Conservation (phyloP, 192 early-diverging fungal species). For the Coemansia sp. region DNA sequence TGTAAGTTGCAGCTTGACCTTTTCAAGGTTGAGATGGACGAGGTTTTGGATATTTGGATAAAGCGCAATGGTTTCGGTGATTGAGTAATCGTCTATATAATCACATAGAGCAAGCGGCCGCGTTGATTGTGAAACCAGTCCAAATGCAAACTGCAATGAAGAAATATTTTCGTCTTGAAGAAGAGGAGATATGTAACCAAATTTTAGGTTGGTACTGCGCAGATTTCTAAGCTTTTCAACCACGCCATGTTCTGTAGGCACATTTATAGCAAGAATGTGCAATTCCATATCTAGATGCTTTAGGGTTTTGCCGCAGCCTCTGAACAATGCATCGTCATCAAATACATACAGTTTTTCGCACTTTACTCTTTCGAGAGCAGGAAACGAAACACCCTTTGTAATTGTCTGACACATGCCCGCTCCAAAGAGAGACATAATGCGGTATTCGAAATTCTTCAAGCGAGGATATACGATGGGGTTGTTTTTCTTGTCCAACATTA, state of each 20-base stretch:
- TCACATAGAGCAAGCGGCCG: not conserved
- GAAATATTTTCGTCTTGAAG: not conserved
- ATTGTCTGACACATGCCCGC: not conserved
- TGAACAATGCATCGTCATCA: not conserved
- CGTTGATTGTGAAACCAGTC: not conserved
- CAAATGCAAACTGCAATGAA: not conserved
- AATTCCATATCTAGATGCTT: not conserved
- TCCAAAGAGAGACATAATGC: not conserved
- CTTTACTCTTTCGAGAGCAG: not conserved
- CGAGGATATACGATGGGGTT: not conserved
- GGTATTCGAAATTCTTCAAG: not conserved
- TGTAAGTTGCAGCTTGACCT: not conserved
- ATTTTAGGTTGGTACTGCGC: not conserved
- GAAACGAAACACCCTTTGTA: not conserved
- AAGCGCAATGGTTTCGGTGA: not conserved
- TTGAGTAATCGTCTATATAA: not conserved
- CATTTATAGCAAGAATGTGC: not conserved
- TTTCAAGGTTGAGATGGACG: not conserved
- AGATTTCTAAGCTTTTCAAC: not conserved
- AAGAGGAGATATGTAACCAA: not conserved
- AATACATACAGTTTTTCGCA: not conserved
- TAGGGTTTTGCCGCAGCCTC: not conserved
- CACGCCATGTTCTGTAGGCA: not conserved
- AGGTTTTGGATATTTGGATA: not conserved
- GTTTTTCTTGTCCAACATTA: not conserved